Evolutionary conservation across 2,329 filamentous ascomycete species (phyloP).

Genomic region (Epichloe glyceriae): DNA sequence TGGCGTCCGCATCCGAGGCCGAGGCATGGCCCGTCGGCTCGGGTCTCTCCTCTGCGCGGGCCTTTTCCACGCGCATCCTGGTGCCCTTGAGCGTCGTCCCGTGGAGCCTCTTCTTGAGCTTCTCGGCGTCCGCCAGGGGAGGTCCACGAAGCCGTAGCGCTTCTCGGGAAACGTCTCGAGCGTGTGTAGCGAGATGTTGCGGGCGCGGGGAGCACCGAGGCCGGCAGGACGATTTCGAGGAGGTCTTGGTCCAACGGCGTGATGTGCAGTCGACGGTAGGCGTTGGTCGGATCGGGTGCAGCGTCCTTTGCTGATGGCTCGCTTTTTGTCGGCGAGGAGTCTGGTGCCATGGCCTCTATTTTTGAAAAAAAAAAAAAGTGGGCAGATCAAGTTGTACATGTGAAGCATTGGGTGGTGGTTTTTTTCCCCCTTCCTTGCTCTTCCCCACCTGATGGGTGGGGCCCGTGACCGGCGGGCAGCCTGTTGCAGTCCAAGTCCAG

Average conservation of each 20-base stretch:
- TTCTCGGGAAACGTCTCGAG: conserved; percentile 82
- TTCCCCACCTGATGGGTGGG: neutral
- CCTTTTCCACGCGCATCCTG: conserved; percentile 76
- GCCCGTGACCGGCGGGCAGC: neutral
- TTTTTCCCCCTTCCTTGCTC: no score
- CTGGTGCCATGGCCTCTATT: neutral
- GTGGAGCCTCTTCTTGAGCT: conserved; percentile 80
- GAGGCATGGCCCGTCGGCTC: conserved; percentile 19
- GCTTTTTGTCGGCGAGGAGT: neutral
- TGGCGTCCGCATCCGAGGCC: conserved; percentile 18
- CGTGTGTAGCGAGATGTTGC: conserved; percentile 77
- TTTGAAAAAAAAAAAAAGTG: no score
- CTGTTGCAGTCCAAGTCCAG: no score
- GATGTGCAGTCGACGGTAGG: conserved; percentile 54
- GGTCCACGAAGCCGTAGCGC: conserved; percentile 78
- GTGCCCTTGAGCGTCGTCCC: conserved; percentile 71
- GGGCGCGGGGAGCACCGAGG: conserved; percentile 50
- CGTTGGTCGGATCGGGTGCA: neutral
- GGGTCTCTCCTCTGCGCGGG: conserved; percentile 42
- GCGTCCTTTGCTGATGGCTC: neutral
- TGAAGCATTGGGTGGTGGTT: neutral
- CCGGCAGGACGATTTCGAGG: conserved; percentile 57
- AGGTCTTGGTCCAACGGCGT: conserved; percentile 70
- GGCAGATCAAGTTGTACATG: no score
- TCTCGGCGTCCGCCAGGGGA: conserved; percentile 76